Percentiles rank a stretch among this genome's conserved stretches.
phyloP scores from a whole-genome alignment of 1,284 basidiomycete genomes.

The Pascua sp. region DNA sequence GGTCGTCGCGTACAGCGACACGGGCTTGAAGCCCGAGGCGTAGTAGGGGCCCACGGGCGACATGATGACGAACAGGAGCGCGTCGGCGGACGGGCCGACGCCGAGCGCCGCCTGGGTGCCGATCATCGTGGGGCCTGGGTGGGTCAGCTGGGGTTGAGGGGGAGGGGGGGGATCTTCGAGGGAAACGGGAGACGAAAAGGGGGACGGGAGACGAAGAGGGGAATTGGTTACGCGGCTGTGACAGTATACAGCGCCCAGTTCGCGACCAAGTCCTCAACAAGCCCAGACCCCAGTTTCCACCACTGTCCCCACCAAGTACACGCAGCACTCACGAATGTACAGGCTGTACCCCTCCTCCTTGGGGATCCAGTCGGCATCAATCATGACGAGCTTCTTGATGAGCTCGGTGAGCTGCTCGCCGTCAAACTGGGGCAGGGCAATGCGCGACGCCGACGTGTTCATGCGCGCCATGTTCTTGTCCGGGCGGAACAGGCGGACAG shows the following conservation, averaged over 20 bases:
- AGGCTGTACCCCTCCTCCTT: constrained; percentile 82
- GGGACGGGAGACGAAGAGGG: too few relatives aligned
- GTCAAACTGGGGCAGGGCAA: constrained; percentile 64
- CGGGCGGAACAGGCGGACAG: constrained; percentile 85
- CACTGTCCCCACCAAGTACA: too few relatives aligned
- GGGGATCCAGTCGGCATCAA: constrained; percentile 93
- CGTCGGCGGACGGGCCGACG: constrained; percentile 80
- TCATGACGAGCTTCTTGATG: constrained; percentile 80
- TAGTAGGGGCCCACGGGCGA: constrained; percentile 95
- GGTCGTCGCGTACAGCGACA: constrained; percentile 85
- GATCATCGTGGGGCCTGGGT: constrained; percentile 61
- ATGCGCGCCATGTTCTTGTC: constrained; percentile 91
- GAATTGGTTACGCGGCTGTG: background rate
- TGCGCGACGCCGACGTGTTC: constrained; percentile 52
- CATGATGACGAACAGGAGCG: constrained; percentile 90
- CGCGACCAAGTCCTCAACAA: too few relatives aligned
- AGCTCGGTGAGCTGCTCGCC: constrained; percentile 73
- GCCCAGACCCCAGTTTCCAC: too few relatives aligned
- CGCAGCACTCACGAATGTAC: constrained; percentile 63
- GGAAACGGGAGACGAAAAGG: too few relatives aligned
- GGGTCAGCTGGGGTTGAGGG: background rate
- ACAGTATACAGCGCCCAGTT: background rate
- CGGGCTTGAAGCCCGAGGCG: constrained; percentile 90
- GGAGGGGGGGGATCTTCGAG: too few relatives aligned
- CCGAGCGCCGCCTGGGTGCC: constrained; percentile 87